phyloP scores from a whole-genome alignment of 2,329 filamentous ascomycete species.

The Talaromyces sp. region DNA sequence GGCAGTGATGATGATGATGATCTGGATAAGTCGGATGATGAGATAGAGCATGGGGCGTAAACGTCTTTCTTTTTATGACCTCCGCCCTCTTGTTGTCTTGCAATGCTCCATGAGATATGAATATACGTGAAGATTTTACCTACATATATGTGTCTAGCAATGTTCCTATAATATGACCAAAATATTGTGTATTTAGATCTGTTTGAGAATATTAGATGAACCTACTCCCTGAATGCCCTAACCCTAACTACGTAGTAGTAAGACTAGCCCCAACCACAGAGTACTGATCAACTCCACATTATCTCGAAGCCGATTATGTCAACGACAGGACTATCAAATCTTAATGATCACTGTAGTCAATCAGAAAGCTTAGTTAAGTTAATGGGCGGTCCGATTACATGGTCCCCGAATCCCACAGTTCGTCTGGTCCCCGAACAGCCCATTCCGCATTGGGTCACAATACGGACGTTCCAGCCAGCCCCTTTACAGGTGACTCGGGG shows the following conservation, averaged over 20 bases:
- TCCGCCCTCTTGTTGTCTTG: background rate
- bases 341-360: too few species aligned
- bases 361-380: too few species aligned
- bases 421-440: background rate
- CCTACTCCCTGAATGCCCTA: too few species aligned
- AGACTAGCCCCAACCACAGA: background rate
- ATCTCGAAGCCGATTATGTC: too few species aligned
- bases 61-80: background rate
- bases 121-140: background rate
- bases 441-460: background rate
- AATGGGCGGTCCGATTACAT: too few species aligned
- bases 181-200: background rate
- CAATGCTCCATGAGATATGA: background rate
- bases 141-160: background rate
- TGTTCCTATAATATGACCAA: background rate
- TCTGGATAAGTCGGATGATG: constrained; percentile 44
- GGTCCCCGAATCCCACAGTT: background rate
- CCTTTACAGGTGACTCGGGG: background rate
- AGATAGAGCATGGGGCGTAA: constrained; percentile 27
- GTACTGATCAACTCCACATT: too few species aligned
- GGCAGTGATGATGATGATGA: constrained; percentile 33
- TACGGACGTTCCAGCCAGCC: background rate
- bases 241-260: too few species aligned
- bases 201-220: too few species aligned
- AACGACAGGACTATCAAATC: too few species aligned